A percentile compares a stretch with the other conserved stretches of the same genome.
These are phyloP conservation scores for Paspalum notatum DNA, from an alignment of 176 grass and related monocot species.

Conservation along the genomic window DNA sequence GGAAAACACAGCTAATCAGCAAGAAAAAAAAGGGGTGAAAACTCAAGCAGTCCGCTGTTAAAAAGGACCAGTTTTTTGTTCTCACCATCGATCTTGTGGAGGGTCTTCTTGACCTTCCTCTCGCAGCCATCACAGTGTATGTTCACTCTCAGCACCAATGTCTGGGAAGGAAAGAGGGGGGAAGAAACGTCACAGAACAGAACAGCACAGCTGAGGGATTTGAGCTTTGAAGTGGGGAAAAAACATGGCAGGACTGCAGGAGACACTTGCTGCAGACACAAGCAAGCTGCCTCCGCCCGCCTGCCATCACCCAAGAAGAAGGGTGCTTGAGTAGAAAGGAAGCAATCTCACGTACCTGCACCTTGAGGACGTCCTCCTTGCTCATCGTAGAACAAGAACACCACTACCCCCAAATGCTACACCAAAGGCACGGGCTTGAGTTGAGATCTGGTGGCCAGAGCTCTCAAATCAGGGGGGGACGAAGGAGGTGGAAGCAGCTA, in stretches of 20 bases:
- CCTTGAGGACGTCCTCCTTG: slow-evolving; percentile 61
- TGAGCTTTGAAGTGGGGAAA: not conserved
- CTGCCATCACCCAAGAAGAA: not conserved
- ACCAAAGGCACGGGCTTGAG: not conserved
- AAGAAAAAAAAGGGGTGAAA: no score
- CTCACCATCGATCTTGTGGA: slow-evolving; percentile 69
- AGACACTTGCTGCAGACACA: slow-evolving; percentile 19
- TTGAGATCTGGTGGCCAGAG: not conserved
- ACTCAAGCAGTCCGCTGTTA: not conserved
- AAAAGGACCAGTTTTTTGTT: not conserved
- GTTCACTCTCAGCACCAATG: slow-evolving; percentile 60
- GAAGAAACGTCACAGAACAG: not conserved
- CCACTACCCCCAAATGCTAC: not conserved
- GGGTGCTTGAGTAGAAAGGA: not conserved
- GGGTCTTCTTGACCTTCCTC: slow-evolving; percentile 78
- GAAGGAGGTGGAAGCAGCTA: not conserved
- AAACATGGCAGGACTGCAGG: not conserved
- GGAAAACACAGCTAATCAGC: not conserved
- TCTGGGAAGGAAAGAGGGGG: slow-evolving; percentile 33
- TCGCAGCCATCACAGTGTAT: slow-evolving; percentile 73
- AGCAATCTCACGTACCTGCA: slow-evolving; percentile 40
- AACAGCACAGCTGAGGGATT: not conserved
- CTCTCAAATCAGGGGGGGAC: not conserved
- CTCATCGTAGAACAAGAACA: slow-evolving; percentile 41
- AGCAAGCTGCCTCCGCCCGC: not conserved